Base-by-base conservation (phyloP, 108 stramenopile genomes). In the Aurantiochytrium sp. region DNA sequence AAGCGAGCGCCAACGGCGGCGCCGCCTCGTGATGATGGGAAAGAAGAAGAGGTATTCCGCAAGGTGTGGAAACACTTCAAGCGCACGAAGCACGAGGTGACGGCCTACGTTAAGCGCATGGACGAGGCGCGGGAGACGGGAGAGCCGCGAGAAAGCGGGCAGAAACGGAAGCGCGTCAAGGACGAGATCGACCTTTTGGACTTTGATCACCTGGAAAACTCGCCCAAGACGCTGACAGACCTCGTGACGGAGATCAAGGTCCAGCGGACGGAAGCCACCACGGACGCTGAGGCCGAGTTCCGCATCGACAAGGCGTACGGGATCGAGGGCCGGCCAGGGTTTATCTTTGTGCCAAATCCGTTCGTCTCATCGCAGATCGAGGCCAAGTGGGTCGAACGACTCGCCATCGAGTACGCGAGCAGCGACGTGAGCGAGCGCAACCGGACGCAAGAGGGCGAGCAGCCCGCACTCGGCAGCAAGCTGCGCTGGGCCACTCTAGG, bases 401-500 rank as follows among this genome's bases (percentile, higher is more conserved):
- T 81, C 45, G 73, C 73, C 19, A 24, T 81, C 39, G 73, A 41
- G 6, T 81, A 81, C 45, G 42, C 73, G n/a, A 48, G 27, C 1
- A 24, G 42, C 19, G 73, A 81, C 45, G n/a, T 81, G 42, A 81
- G 73, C 73, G 73, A 81, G 73, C 39, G 73, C 6, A 81, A 81
- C 24, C 39, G 21, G 15, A 48, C 45, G 24, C 39, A 48, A 24
- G n/a, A 41, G 6, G 73, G 73, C 19, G 45, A 48, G 24, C 21
- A 41, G 27, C 12, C 42, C 12, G 45, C 42, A 6, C 39, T 81
- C 19, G 39, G 30, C 45, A 41, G 27, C 30, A 48, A 30, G 45
- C 68, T 87, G 31, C 48, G 87, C 31, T 87, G 68, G 68, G 87
- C 86, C 10, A 86, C 86, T 1, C 48, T 87, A 4, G 87, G 87